Conservation (phyloP, 257 asterid species). For the Jacaranda copaia region DNA sequence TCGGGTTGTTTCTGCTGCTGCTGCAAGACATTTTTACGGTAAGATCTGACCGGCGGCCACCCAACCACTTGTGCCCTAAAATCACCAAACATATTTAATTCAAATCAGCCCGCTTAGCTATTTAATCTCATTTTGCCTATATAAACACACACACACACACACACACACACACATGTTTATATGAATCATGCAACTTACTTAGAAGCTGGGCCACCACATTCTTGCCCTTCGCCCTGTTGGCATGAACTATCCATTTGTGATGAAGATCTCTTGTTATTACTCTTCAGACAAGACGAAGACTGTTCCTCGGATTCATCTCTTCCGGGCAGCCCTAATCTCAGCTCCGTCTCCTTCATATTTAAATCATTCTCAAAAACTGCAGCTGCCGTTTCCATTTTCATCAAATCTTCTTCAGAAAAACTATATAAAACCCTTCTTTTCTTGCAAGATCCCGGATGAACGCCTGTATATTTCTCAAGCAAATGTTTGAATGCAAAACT, state of each 20-base stretch:
- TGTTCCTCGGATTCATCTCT: constrained; percentile 48
- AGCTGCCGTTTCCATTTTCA: constrained; percentile 38
- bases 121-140: neutral
- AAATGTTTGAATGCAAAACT: neutral
- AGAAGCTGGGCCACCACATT: constrained; percentile 43
- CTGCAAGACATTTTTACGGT: constrained; percentile 44
- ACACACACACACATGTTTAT: neutral
- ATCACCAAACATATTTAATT: neutral
- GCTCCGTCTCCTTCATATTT: constrained; percentile 62
- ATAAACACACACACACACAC: too few relatives aligned
- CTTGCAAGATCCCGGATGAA: neutral
- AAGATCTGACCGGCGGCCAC: constrained; percentile 72
- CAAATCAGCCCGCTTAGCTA: neutral
- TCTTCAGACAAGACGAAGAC: constrained; percentile 40
- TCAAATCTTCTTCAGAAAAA: neutral
- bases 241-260: constrained; percentile 40
- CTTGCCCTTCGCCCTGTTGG: constrained; percentile 23
- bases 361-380: constrained; percentile 39
- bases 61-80: constrained; percentile 67
- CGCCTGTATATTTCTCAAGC: neutral
- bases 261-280: constrained; percentile 53
- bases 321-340: constrained; percentile 67
- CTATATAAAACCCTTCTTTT: neutral
- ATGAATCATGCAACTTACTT: constrained; percentile 49
- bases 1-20: constrained; percentile 38